Conservation (phyloP, 2,329 filamentous ascomycete species). For the Colletotrichum echinochloae region DNA sequence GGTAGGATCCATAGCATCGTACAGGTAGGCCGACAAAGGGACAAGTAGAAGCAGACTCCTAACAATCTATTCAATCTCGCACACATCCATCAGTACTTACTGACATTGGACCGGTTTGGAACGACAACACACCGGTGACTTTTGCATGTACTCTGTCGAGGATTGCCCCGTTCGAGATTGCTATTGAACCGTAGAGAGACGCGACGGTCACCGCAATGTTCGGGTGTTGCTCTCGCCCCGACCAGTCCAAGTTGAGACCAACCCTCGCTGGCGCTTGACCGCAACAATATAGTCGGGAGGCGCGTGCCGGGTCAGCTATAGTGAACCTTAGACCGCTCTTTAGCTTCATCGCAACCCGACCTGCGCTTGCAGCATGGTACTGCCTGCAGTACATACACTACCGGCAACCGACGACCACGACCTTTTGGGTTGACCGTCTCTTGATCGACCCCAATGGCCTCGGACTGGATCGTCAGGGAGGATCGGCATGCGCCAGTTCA, state of each 20-base stretch:
- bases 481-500: conserved; percentile 34
- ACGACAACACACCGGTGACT: neutral
- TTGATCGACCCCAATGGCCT: conserved; percentile 28
- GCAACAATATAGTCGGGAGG: conserved; percentile 39
- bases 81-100: conserved; percentile 1
- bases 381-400: neutral
- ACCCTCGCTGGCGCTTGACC: conserved; percentile 37
- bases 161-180: neutral
- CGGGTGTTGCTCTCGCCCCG: conserved; percentile 32
- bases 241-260: conserved; percentile 41
- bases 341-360: conserved; percentile 1
- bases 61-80: neutral
- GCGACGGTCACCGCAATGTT: conserved; percentile 24
- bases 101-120: neutral
- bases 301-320: conserved; percentile 30
- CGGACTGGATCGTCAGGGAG: conserved; percentile 38
- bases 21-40: neutral
- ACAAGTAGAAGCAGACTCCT: neutral
- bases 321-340: conserved; percentile 6
- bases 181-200: neutral
- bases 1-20: neutral
- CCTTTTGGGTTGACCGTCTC: conserved; percentile 27
- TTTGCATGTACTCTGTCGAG: neutral
- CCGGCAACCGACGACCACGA: neutral
- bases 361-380: neutral